phyloP scores from a whole-genome alignment of 768 basidiomycete genomes.

The Wakefieldia striispora region DNA sequence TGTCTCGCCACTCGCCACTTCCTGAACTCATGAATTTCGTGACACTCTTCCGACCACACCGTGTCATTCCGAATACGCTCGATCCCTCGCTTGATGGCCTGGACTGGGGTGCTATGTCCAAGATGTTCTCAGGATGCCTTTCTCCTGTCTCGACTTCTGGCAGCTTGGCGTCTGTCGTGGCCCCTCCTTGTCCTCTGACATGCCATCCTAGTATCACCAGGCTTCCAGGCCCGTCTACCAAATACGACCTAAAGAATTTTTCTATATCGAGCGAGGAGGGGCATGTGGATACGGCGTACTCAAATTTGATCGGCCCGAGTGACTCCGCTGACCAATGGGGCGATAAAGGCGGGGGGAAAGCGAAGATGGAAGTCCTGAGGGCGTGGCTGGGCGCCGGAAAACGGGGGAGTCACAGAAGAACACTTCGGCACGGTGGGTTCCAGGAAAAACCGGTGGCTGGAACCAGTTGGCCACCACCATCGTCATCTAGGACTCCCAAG shows the following conservation, averaged over 20 bases:
- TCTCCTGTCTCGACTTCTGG: constrained; percentile 7
- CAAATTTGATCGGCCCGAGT: constrained; percentile 62
- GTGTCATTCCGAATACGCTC: constrained; percentile 79
- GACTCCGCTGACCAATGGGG: constrained; percentile 57
- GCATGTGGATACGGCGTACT: constrained; percentile 50
- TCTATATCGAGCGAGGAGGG: constrained; percentile 14
- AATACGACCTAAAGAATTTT: not conserved
- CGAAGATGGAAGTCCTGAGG: constrained; percentile 45
- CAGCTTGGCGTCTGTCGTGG: constrained; percentile 16
- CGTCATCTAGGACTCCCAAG: not conserved
- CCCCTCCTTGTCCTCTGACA: constrained; percentile 23
- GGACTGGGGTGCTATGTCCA: constrained; percentile 73
- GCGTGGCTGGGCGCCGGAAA: constrained; percentile 39
- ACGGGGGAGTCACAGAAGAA: constrained; percentile 37
- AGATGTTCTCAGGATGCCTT: constrained; percentile 65
- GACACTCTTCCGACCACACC: constrained; percentile 71
- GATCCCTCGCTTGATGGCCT: constrained; percentile 47
- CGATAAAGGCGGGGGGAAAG: constrained; percentile 42
- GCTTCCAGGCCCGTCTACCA: constrained; percentile 24
- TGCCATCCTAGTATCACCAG: constrained; percentile 3
- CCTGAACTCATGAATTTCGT: constrained; percentile 85
- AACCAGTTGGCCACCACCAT: not conserved
- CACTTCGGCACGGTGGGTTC: constrained; percentile 21
- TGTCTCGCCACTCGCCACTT: constrained; percentile 84
- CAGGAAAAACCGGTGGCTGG: not conserved